Evolutionary conservation across 2,329 filamentous ascomycete genomes (phyloP).

Genomic region (Arthrinium puccinioides): DNA sequence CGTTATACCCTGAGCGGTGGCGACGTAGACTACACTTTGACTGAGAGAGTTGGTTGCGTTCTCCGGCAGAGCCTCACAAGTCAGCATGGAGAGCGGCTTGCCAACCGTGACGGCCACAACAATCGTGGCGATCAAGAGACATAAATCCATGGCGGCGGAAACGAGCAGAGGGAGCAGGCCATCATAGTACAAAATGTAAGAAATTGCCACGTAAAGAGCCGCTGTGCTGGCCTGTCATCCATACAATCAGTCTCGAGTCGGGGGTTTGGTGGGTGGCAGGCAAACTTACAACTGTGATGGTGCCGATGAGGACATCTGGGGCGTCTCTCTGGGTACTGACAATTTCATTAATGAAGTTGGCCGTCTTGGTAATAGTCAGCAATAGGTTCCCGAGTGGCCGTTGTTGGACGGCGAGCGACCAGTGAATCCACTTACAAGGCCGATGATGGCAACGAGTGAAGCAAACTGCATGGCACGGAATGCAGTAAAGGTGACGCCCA

Average conservation of each 20-base stretch:
- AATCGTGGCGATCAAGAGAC: constrained; percentile 69
- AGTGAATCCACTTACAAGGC: too few species aligned
- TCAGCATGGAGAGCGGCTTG: constrained; percentile 70
- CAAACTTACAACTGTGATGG: constrained; percentile 67
- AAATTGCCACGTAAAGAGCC: constrained; percentile 70
- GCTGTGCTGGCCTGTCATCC: constrained; percentile 73
- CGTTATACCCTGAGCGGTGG: constrained; percentile 16
- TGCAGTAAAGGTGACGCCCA: constrained; percentile 72
- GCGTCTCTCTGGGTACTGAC: constrained; percentile 57
- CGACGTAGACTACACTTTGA: constrained; percentile 4
- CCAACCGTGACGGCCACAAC: constrained; percentile 73
- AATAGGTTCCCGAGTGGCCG: too few species aligned
- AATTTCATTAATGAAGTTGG: constrained; percentile 77
- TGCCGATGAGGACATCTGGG: constrained; percentile 68
- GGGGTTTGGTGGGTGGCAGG: neutral
- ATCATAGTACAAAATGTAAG: constrained; percentile 76
- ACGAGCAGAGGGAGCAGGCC: constrained; percentile 68
- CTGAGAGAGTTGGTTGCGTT: constrained; percentile 30
- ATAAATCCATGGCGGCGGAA: constrained; percentile 55
- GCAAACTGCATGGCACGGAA: constrained; percentile 64
- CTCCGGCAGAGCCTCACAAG: constrained; percentile 52
- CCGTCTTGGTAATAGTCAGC: too few species aligned
- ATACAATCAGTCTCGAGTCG: too few species aligned
- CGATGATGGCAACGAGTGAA: constrained; percentile 69
- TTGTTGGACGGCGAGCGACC: too few species aligned